These are phyloP conservation scores for Curvularia lunata DNA, from an alignment of 2,329 filamentous ascomycete genomes.

Conservation along the genomic window DNA sequence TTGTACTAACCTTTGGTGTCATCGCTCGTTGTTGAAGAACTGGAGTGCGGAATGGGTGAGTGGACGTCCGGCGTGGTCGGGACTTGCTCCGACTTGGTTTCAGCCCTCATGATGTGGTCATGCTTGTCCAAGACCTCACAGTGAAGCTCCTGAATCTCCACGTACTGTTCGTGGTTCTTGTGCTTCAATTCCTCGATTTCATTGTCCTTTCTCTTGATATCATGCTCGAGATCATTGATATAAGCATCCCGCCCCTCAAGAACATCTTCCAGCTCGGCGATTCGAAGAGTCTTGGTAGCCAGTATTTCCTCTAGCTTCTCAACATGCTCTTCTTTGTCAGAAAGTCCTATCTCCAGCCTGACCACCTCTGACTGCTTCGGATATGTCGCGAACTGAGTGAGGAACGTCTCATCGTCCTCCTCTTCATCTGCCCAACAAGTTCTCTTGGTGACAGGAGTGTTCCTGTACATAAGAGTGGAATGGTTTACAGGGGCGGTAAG, in stretches of 20 bases:
- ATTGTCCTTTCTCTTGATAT: slow-evolving; percentile 2
- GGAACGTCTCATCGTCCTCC: slow-evolving; percentile 26
- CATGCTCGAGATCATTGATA: slow-evolving; percentile 12
- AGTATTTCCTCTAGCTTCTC: slow-evolving; percentile 20
- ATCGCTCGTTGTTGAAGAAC: neutral
- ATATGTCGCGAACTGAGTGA: slow-evolving; percentile 8
- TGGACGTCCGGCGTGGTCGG: slow-evolving; percentile 12
- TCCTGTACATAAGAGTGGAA: too few relatives aligned
- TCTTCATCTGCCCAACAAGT: slow-evolving; percentile 29
- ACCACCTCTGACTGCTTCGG: neutral
- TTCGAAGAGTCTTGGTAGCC: slow-evolving; percentile 13
- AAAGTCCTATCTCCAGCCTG: slow-evolving; percentile 4
- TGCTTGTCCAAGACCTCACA: slow-evolving; percentile 26
- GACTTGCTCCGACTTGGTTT: slow-evolving; percentile 16
- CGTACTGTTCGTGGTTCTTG: slow-evolving; percentile 8
- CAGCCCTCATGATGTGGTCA: slow-evolving; percentile 18
- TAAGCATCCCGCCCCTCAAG: slow-evolving; percentile 10
- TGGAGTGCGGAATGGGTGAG: neutral
- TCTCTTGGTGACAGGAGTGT: slow-evolving; percentile 6
- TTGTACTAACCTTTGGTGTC: neutral
- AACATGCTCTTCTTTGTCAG: slow-evolving; percentile 15
- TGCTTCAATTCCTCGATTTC: slow-evolving; percentile 13
- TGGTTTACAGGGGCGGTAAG: neutral
- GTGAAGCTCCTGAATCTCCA: slow-evolving; percentile 24
- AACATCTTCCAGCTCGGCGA: slow-evolving; percentile 18